A percentile compares a stretch with the other conserved stretches of the same genome.
These are phyloP conservation scores for Eucalyptus sp. DNA, from an alignment of 345 rosid species.

Conservation along the genomic window DNA sequence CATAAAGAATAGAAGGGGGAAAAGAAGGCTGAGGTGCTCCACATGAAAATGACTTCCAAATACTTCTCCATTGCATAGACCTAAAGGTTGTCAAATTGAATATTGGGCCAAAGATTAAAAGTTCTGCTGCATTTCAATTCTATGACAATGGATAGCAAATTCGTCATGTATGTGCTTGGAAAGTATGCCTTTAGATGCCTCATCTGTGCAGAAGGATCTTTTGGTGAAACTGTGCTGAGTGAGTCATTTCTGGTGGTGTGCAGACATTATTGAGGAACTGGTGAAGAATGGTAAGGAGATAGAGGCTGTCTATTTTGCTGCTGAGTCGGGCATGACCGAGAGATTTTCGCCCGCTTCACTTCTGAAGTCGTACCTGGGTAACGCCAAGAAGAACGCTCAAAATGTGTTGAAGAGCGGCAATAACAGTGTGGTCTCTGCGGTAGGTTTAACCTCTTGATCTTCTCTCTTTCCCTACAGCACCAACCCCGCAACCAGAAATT, in stretches of 20 bases:
- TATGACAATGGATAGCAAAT: background rate
- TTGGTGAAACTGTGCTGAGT: background rate
- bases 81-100: background rate
- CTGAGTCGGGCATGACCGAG: slow-evolving; percentile 34
- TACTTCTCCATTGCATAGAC: background rate
- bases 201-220: background rate
- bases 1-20: background rate
- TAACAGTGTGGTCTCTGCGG: slow-evolving; percentile 17
- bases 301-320: slow-evolving; percentile 48
- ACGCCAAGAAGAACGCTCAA: slow-evolving; percentile 23
- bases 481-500: background rate
- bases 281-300: slow-evolving; percentile 41
- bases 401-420: slow-evolving; percentile 23
- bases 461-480: background rate
- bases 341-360: slow-evolving; percentile 34
- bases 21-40: background rate
- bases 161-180: background rate
- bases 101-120: background rate
- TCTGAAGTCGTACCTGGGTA: slow-evolving; percentile 31
- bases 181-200: background rate
- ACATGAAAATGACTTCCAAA: background rate
- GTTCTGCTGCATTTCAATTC: background rate
- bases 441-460: background rate
- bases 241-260: background rate
- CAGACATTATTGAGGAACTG: slow-evolving; percentile 40